These are phyloP conservation scores for Gentiana straminea DNA, from an alignment of 257 asterid species.

Conservation along the genomic window DNA sequence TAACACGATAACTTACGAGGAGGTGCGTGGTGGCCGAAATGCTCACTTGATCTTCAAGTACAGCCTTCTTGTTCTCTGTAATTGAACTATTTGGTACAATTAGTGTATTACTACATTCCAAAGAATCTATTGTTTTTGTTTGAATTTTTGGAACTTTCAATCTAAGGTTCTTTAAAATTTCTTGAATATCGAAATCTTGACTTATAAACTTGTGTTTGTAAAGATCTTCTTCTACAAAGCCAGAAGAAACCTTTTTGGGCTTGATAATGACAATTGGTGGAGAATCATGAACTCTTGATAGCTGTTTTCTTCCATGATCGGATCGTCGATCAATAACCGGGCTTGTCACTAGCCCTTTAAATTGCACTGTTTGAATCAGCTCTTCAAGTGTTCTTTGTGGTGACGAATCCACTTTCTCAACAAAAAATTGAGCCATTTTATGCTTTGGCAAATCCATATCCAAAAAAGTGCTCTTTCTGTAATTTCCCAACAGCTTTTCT, in stretches of 20 bases:
- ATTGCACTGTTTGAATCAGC: slow-evolving; percentile 41
- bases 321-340: slow-evolving; percentile 8
- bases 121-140: too few species aligned
- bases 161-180: too few species aligned
- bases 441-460: slow-evolving; percentile 50
- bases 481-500: too few species aligned
- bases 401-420: slow-evolving; percentile 25
- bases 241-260: slow-evolving; percentile 25
- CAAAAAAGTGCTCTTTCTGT: neutral
- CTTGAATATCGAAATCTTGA: too few species aligned
- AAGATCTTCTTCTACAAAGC: slow-evolving; percentile 5
- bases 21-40: slow-evolving; percentile 14
- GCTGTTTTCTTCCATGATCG: neutral
- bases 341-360: slow-evolving; percentile 40
- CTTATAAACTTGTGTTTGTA: too few species aligned
- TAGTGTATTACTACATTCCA: too few species aligned
- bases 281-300: slow-evolving; percentile 14
- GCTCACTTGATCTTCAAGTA: slow-evolving; percentile 21
- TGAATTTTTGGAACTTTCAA: neutral
- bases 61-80: slow-evolving; percentile 22
- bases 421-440: slow-evolving; percentile 24
- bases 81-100: too few species aligned
- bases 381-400: slow-evolving; percentile 37
- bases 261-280: slow-evolving; percentile 53
- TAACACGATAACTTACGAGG: slow-evolving; percentile 21